Percentiles rank a stretch among this genome's conserved stretches.
Conservation (phyloP, 164 flowering plant species). For the Amborella trichopoda region DNA sequence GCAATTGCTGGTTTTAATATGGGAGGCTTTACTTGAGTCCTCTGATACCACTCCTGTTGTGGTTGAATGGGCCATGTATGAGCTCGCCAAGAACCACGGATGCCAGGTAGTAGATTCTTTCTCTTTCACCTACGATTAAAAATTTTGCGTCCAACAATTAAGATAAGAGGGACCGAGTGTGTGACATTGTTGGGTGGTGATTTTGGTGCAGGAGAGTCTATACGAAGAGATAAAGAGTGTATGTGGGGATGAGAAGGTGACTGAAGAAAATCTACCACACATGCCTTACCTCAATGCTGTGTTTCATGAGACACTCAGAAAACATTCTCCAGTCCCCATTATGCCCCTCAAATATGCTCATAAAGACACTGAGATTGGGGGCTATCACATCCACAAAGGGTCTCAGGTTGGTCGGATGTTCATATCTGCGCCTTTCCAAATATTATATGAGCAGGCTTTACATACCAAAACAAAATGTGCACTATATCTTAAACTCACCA, state of each 20-base stretch:
- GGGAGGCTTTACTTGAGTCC: slow-evolving; percentile 81
- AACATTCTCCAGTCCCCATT: slow-evolving; percentile 67
- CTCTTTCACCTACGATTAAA: too few species aligned
- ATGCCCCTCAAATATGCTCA: slow-evolving; percentile 69
- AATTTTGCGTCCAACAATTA: neutral
- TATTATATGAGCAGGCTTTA: too few species aligned
- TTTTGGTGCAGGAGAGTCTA: slow-evolving; percentile 34
- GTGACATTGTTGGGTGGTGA: neutral
- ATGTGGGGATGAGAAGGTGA: slow-evolving; percentile 51
- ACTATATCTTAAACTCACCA: too few species aligned
- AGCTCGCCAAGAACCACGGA: slow-evolving; percentile 50
- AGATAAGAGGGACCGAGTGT: neutral
- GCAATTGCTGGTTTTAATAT: slow-evolving; percentile 50
- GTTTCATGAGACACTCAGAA: slow-evolving; percentile 87
- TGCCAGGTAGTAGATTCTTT: slow-evolving; percentile 36
- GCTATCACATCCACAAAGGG: slow-evolving; percentile 69
- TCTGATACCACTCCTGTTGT: slow-evolving; percentile 73
- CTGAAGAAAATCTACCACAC: slow-evolving; percentile 54
- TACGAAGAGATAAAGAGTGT: slow-evolving; percentile 37
- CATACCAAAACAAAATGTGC: too few species aligned
- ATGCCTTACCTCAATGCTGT: slow-evolving; percentile 62
- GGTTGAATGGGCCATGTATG: slow-evolving; percentile 93
- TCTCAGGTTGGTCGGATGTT: too few species aligned
- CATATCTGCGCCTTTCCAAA: too few species aligned
- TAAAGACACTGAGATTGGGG: slow-evolving; percentile 81